These are phyloP conservation scores for Bryoglossum gracile DNA, from an alignment of 495 filamentous ascomycete species.

Conservation along the genomic window DNA sequence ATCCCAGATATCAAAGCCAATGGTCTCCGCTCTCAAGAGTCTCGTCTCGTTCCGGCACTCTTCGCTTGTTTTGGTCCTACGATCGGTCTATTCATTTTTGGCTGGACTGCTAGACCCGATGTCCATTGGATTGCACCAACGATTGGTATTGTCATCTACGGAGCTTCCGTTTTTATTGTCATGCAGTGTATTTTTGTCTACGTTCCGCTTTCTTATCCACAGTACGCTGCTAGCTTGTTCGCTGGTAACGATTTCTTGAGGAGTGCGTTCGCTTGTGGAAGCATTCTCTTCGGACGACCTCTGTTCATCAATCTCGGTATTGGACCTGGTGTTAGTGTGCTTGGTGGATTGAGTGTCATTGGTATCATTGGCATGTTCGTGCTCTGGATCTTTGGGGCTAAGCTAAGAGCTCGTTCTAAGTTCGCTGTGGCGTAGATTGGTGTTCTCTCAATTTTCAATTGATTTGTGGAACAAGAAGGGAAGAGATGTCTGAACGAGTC, in stretches of 20 bases:
- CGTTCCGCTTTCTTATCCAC: slow-evolving; percentile 53
- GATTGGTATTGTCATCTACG: slow-evolving; percentile 53
- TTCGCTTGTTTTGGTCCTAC: slow-evolving; percentile 46
- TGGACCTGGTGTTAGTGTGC: slow-evolving; percentile 44
- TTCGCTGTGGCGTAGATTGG: slow-evolving; percentile 32
- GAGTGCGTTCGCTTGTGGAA: slow-evolving; percentile 47
- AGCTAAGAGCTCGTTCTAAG: slow-evolving; percentile 37
- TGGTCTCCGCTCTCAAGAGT: slow-evolving; percentile 42
- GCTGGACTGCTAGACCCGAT: slow-evolving; percentile 46
- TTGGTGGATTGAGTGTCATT: slow-evolving; percentile 48
- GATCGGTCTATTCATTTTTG: slow-evolving; percentile 57
- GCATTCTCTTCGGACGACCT: slow-evolving; percentile 49
- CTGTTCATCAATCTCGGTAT: slow-evolving; percentile 53
- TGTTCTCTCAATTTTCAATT: too few species aligned
- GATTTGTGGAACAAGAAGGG: too few species aligned
- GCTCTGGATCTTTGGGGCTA: slow-evolving; percentile 46
- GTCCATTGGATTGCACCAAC: slow-evolving; percentile 57
- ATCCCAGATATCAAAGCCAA: slow-evolving; percentile 43
- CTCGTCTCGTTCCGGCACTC: slow-evolving; percentile 48
- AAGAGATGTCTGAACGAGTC: too few species aligned
- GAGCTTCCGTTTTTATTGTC: slow-evolving; percentile 33
- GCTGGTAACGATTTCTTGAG: slow-evolving; percentile 56
- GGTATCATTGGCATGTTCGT: slow-evolving; percentile 50
- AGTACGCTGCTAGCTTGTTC: slow-evolving; percentile 55
- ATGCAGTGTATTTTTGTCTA: slow-evolving; percentile 63